A percentile compares a stretch with the other conserved stretches of the same genome.
phyloP scores from a whole-genome alignment of 179 eudicot genomes.

The Spergularia azorica region DNA sequence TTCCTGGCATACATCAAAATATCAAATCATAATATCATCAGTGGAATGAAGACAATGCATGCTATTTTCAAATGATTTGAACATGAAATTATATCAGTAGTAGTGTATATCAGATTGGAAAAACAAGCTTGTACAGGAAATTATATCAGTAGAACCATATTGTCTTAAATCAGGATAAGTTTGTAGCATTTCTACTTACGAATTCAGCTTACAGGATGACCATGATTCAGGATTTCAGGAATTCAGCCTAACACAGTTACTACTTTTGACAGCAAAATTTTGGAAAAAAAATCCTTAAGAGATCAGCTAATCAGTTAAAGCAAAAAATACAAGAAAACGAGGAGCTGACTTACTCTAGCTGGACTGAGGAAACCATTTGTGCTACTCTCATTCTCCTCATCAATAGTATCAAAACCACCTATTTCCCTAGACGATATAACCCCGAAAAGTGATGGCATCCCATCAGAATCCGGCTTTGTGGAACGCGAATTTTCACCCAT shows the following conservation, averaged over 20 bases:
- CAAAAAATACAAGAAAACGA: no score
- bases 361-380: slow-evolving; percentile 19
- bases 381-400: slow-evolving; percentile 25
- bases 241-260: not conserved
- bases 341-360: slow-evolving; percentile 15
- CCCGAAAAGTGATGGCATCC: slow-evolving; percentile 52
- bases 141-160: no score
- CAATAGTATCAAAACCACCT: slow-evolving; percentile 46
- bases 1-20: slow-evolving; percentile 33
- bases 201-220: no score
- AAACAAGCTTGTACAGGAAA: no score
- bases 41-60: not conserved
- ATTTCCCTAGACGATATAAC: slow-evolving; percentile 45
- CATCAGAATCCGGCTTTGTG: slow-evolving; percentile 30
- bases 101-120: not conserved
- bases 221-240: not conserved
- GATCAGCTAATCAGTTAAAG: no score
- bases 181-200: no score
- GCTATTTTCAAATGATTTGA: not conserved
- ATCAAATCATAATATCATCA: not conserved
- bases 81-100: not conserved
- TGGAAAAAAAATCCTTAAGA: no score
- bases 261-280: not conserved
- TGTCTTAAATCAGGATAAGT: no score
- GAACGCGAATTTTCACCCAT: slow-evolving; percentile 19